These are phyloP conservation scores for Priceomyces carsonii DNA, from an alignment of 805 yeast genomes.

Conservation along the genomic window DNA sequence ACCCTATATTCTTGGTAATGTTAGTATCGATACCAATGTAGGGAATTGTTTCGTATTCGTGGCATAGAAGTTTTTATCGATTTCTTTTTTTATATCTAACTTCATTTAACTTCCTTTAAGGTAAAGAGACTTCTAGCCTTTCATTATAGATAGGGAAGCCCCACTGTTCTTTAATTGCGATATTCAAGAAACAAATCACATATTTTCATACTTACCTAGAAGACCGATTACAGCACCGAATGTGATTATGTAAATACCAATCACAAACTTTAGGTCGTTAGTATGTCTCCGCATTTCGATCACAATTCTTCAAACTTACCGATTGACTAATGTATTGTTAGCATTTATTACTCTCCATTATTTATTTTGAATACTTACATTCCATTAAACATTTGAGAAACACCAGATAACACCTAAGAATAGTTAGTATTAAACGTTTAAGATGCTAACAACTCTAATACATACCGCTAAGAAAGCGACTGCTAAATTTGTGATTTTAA, in stretches of 20 bases:
- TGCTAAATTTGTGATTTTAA: conserved; percentile 52
- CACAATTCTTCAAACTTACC: conserved; percentile 31
- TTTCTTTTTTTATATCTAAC: no score
- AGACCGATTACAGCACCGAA: conserved; percentile 56
- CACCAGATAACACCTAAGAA: conserved; percentile 44
- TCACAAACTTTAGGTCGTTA: conserved; percentile 46
- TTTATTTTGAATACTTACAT: conserved; percentile 33
- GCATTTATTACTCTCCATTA: conserved; percentile 12
- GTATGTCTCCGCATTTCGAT: no score
- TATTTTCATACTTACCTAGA: conserved; percentile 36
- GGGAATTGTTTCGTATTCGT: no score
- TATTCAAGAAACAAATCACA: neutral
- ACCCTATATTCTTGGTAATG: conserved; percentile 43
- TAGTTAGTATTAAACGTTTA: conserved; percentile 6
- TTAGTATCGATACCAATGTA: conserved; percentile 4
- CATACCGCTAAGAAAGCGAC: conserved; percentile 58
- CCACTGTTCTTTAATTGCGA: neutral
- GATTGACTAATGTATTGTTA: conserved; percentile 29
- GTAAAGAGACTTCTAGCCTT: no score
- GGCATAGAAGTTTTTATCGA: no score
- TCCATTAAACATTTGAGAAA: conserved; percentile 53
- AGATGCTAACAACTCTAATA: conserved; percentile 7
- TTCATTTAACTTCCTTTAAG: no score
- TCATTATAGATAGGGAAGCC: no score
- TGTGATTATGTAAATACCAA: conserved; percentile 57